Percentiles rank a stretch among this genome's conserved stretches.
phyloP scores from a whole-genome alignment of 2,329 filamentous ascomycete genomes.

The Fusarium vanettenii region DNA sequence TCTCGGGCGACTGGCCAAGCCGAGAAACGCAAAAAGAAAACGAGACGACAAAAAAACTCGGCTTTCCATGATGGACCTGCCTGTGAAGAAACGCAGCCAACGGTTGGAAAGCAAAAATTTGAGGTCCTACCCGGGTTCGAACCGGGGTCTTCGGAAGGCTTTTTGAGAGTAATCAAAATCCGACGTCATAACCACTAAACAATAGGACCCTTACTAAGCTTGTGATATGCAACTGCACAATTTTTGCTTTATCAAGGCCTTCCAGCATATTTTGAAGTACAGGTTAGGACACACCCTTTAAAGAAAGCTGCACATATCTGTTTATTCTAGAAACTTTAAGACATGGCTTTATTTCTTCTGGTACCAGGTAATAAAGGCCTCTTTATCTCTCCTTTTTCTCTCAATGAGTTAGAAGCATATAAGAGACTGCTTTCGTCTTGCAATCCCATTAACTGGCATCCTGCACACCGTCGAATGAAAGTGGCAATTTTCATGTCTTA shows the following conservation, averaged over 20 bases:
- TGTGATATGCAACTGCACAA: not conserved
- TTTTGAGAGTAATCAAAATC: not conserved
- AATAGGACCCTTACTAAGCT: not conserved
- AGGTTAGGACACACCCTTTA: not conserved
- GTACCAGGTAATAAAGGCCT: no score
- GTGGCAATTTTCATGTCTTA: no score
- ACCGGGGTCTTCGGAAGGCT: not conserved
- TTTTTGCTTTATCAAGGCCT: not conserved
- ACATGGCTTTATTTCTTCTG: no score
- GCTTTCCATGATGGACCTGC: not conserved
- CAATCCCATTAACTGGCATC: no score
- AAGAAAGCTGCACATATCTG: not conserved
- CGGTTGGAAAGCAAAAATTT: not conserved
- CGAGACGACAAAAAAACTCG: not conserved
- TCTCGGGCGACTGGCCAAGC: not conserved
- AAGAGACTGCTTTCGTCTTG: no score
- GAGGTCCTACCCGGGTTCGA: not conserved
- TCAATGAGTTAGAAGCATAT: no score
- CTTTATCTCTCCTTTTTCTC: no score
- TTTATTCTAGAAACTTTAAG: not conserved
- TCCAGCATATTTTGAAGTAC: no score
- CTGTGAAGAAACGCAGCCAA: not conserved
- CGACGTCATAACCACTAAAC: not conserved
- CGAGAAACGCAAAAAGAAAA: not conserved
- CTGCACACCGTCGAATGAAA: no score